Conservation (phyloP, 768 basidiomycete species). For the Psilocybe tampanensis region DNA sequence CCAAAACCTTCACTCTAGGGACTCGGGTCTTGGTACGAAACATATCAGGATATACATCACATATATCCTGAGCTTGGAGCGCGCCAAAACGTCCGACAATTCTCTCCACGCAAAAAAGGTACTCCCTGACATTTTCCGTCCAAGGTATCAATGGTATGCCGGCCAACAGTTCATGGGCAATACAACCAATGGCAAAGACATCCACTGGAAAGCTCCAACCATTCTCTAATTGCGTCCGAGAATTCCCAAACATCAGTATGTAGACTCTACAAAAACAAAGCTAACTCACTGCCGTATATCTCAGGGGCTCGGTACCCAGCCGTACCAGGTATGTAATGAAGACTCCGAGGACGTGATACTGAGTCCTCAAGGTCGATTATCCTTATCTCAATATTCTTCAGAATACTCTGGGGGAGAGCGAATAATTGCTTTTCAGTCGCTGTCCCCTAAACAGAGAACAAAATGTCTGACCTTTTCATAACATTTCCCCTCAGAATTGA, state of each 20-base stretch:
- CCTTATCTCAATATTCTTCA: not conserved
- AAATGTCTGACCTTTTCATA: not conserved
- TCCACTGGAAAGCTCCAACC: constrained; percentile 2
- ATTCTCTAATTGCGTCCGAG: not conserved
- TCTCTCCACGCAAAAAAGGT: not conserved
- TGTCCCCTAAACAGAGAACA: not conserved
- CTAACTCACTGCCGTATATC: not conserved
- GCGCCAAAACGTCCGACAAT: not conserved
- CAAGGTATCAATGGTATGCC: not conserved
- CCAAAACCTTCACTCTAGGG: not conserved
- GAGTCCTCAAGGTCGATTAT: constrained; percentile 6
- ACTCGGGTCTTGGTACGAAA: not conserved
- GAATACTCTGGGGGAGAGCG: not conserved
- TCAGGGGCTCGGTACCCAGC: not conserved
- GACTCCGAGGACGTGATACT: not conserved
- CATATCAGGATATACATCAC: not conserved
- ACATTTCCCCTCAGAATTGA: not conserved
- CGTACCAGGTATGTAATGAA: not conserved
- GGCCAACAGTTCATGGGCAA: not conserved
- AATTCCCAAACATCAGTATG: too few species aligned
- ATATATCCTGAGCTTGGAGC: not conserved
- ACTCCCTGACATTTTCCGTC: not conserved
- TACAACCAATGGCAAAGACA: constrained; percentile 2
- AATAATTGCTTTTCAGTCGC: too few species aligned
- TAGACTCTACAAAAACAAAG: too few species aligned